phyloP scores from a whole-genome alignment of 2,329 filamentous ascomycete genomes.

The Ophiobolus disseminans region DNA sequence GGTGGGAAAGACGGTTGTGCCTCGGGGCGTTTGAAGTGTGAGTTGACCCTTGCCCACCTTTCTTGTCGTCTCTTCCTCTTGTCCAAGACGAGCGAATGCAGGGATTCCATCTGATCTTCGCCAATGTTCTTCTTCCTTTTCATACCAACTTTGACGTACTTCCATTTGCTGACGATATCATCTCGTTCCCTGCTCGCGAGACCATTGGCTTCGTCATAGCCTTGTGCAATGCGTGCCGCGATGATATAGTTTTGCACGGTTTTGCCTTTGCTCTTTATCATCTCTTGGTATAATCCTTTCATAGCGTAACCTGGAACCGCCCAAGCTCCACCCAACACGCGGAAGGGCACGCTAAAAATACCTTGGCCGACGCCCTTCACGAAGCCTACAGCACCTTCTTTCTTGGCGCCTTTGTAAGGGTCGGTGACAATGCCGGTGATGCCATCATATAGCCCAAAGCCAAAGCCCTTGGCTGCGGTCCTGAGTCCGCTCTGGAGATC shows the following conservation, averaged over 20 bases:
- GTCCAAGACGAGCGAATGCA: slow-evolving; percentile 53
- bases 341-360: slow-evolving; percentile 79
- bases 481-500: slow-evolving; percentile 76
- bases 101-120: slow-evolving; percentile 57
- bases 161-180: slow-evolving; percentile 72
- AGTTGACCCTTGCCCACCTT: slow-evolving; percentile 35
- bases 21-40: slow-evolving; percentile 26
- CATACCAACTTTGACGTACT: slow-evolving; percentile 65
- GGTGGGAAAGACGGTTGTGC: slow-evolving; percentile 21
- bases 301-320: slow-evolving; percentile 80
- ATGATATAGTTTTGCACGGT: slow-evolving; percentile 82
- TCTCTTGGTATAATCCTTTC: slow-evolving; percentile 80
- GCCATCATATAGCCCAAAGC: slow-evolving; percentile 79
- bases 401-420: slow-evolving; percentile 72
- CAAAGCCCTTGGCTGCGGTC: slow-evolving; percentile 80
- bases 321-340: slow-evolving; percentile 72
- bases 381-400: slow-evolving; percentile 70
- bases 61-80: slow-evolving; percentile 44
- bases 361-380: slow-evolving; percentile 85
- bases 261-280: slow-evolving; percentile 72
- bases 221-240: slow-evolving; percentile 76
- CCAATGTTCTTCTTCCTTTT: slow-evolving; percentile 62
- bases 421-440: slow-evolving; percentile 82
- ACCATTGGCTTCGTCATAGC: slow-evolving; percentile 69
- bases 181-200: slow-evolving; percentile 63